These are phyloP conservation scores for Aureobasidium sp. DNA, from an alignment of 2,329 filamentous ascomycete genomes.

Conservation along the genomic window DNA sequence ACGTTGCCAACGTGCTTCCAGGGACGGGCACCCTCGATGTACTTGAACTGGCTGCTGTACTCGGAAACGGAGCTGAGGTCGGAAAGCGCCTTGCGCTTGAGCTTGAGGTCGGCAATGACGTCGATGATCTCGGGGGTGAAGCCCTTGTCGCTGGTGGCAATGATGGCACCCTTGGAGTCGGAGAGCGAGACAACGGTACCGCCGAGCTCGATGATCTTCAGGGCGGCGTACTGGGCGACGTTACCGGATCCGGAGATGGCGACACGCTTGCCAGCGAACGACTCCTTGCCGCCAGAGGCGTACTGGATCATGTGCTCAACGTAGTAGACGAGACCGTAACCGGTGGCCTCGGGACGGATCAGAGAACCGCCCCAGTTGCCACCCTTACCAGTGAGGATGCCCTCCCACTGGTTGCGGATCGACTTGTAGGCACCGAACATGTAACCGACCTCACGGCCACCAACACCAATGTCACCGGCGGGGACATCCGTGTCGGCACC, in stretches of 20 bases:
- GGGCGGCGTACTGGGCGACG: slow-evolving; percentile 93
- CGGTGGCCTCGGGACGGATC: slow-evolving; percentile 94
- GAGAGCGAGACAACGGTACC: slow-evolving; percentile 87
- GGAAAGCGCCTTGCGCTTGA: slow-evolving; percentile 74
- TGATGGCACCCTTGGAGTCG: slow-evolving; percentile 78
- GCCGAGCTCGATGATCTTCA: slow-evolving; percentile 94
- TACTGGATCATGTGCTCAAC: slow-evolving; percentile 93
- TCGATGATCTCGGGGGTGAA: slow-evolving; percentile 76
- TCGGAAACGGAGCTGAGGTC: slow-evolving; percentile 54
- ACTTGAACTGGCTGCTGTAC: slow-evolving; percentile 65
- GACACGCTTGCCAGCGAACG: slow-evolving; percentile 84
- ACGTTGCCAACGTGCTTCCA: slow-evolving; percentile 87
- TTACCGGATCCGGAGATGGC: slow-evolving; percentile 96
- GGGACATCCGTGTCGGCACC: slow-evolving; percentile 93
- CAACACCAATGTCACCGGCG: slow-evolving; percentile 93
- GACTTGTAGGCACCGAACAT: slow-evolving; percentile 92
- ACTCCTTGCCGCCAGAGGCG: slow-evolving; percentile 68
- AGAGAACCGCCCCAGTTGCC: slow-evolving; percentile 84
- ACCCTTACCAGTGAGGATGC: slow-evolving; percentile 93
- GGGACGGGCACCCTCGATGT: slow-evolving; percentile 78
- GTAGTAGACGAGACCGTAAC: slow-evolving; percentile 94
- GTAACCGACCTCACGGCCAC: slow-evolving; percentile 85
- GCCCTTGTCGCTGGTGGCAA: slow-evolving; percentile 62
- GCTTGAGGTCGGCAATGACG: slow-evolving; percentile 77
- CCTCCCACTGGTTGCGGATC: slow-evolving; percentile 85